A percentile compares a stretch with the other conserved stretches of the same genome.
These are phyloP conservation scores for Vickermania ingenoplastis DNA, from an alignment of 208 protist genomes.

Conservation along the genomic window DNA sequence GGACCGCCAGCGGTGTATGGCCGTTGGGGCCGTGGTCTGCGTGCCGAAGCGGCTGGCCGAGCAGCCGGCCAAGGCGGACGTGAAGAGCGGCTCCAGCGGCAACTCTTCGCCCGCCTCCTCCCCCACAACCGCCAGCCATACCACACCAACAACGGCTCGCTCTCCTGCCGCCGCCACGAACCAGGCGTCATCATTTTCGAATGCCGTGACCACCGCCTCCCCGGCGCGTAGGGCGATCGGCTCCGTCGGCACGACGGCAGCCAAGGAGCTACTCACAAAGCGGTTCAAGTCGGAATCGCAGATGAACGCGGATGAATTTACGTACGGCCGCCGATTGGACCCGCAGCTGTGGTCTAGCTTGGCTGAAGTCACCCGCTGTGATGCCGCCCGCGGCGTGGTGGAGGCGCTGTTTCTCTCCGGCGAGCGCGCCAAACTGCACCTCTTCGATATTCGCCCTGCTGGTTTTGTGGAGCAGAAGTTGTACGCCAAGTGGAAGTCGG, in stretches of 20 bases:
- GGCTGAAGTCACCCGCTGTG: constrained; percentile 59
- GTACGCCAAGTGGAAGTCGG: constrained; percentile 52
- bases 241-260: neutral
- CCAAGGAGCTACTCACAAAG: constrained; percentile 4
- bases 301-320: constrained; percentile 35
- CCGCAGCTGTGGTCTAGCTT: constrained; percentile 40
- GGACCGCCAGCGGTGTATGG: constrained; percentile 3
- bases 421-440: constrained; percentile 31
- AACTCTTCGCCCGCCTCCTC: neutral
- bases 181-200: too few relatives aligned
- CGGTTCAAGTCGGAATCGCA: constrained; percentile 35
- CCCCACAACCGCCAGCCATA: neutral
- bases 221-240: too few relatives aligned
- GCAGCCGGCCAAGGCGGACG: constrained; percentile 11
- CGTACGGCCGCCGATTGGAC: constrained; percentile 38
- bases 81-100: constrained; percentile 15
- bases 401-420: constrained; percentile 66
- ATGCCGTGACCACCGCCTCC: too few relatives aligned
- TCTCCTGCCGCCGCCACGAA: neutral
- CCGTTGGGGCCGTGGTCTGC: constrained; percentile 2
- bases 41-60: constrained; percentile 10
- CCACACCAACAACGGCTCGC: neutral
- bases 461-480: constrained; percentile 62
- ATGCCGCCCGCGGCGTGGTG: constrained; percentile 23
- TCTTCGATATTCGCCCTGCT: constrained; percentile 52